These are phyloP conservation scores for Puccinia horiana DNA, from an alignment of 1,284 basidiomycete species.

Conservation along the genomic window DNA sequence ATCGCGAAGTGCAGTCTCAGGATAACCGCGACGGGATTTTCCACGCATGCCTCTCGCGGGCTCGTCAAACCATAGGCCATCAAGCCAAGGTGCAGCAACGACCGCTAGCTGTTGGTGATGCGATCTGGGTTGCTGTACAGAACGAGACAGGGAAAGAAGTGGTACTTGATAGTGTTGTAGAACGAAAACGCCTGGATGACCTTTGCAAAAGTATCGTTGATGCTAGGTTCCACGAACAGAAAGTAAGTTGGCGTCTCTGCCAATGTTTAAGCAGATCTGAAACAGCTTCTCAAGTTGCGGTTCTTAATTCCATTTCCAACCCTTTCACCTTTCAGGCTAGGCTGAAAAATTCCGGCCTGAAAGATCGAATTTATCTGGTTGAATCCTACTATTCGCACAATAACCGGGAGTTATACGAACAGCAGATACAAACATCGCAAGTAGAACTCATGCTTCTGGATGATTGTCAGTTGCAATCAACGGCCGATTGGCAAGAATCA, in stretches of 20 bases:
- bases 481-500: conserved; percentile 61
- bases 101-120: conserved; percentile 64
- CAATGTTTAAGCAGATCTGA: background rate
- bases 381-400: conserved; percentile 62
- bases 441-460: conserved; percentile 65
- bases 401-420: conserved; percentile 52
- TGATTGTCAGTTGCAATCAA: conserved; percentile 64
- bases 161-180: conserved; percentile 64
- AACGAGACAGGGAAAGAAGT: conserved; percentile 56
- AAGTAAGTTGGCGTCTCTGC: conserved; percentile 57
- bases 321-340: conserved; percentile 60
- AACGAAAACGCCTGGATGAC: conserved; percentile 66
- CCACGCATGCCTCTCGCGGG: conserved; percentile 55
- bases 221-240: conserved; percentile 65
- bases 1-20: conserved; percentile 61
- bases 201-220: conserved; percentile 63
- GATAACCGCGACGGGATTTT: conserved; percentile 58
- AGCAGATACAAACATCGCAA: conserved; percentile 59
- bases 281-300: conserved; percentile 8
- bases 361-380: conserved; percentile 64
- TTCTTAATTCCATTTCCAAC: background rate
- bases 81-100: conserved; percentile 63
- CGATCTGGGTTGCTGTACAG: conserved; percentile 64
- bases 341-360: conserved; percentile 62
- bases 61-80: conserved; percentile 48